Conservation (phyloP, 73 alveolate genomes). For the Durusdinium trenchii region DNA sequence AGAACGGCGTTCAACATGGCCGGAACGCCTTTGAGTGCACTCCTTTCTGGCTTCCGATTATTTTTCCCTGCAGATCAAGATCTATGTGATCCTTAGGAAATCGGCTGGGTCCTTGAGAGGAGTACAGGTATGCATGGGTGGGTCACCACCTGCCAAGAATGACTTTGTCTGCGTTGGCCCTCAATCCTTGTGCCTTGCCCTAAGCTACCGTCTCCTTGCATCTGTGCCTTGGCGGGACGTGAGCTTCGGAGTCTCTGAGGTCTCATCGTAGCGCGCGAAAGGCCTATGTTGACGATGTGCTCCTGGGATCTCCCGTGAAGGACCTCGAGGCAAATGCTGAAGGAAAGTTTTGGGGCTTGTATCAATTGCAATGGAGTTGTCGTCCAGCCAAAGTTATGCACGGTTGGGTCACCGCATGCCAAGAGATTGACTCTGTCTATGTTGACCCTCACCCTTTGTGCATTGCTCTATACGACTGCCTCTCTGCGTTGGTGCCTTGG, state of each 20-base stretch:
- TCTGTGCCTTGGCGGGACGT: neutral
- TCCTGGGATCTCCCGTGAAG: neutral
- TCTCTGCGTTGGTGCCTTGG: neutral
- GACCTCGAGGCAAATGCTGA: neutral
- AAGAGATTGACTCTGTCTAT: neutral
- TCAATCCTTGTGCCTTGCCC: neutral
- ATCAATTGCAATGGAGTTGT: neutral
- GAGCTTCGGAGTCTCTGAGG: neutral
- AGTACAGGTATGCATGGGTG: too few species aligned
- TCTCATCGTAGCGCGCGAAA: neutral
- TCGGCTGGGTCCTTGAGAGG: too few species aligned
- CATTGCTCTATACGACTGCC: neutral
- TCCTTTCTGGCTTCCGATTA: too few species aligned
- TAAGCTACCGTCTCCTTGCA: neutral
- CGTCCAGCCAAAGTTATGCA: neutral
- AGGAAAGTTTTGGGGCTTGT: neutral
- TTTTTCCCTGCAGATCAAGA: too few species aligned
- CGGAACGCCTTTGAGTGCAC: neutral
- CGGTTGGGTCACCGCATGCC: neutral
- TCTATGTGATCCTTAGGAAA: too few species aligned
- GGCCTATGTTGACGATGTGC: neutral
- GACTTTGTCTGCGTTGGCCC: too few species aligned
- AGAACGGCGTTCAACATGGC: neutral
- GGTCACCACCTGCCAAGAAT: too few species aligned
- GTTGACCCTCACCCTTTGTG: neutral